Evolutionary conservation across 2,329 filamentous ascomycete genomes (phyloP).

Genomic region (Chaetoscypha palmicola): DNA sequence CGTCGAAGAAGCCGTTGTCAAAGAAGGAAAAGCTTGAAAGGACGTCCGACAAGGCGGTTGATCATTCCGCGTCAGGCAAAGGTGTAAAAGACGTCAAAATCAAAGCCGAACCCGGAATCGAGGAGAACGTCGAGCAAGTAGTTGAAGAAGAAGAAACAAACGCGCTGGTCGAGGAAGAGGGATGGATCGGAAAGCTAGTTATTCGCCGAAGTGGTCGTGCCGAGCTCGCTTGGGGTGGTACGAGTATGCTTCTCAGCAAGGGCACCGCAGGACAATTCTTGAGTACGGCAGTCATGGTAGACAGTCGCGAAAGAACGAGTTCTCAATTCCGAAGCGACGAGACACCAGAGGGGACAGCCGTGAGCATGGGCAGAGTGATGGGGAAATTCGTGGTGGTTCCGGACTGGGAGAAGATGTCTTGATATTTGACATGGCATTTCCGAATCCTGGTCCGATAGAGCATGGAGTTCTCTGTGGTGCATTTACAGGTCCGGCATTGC

Average conservation of each 20-base stretch:
- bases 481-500: background rate
- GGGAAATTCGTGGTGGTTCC: slow-evolving; percentile 55
- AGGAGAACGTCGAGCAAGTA: slow-evolving; percentile 15
- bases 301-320: slow-evolving; percentile 37
- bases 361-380: slow-evolving; percentile 57
- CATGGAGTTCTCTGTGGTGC: background rate
- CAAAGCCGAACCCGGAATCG: slow-evolving; percentile 9
- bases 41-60: slow-evolving; percentile 29
- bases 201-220: slow-evolving; percentile 56
- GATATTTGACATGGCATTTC: background rate
- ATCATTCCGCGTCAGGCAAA: slow-evolving; percentile 14
- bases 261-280: slow-evolving; percentile 50
- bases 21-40: slow-evolving; percentile 8
- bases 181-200: slow-evolving; percentile 53
- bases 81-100: slow-evolving; percentile 20
- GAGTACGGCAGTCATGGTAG: slow-evolving; percentile 52
- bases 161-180: slow-evolving; percentile 38
- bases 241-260: slow-evolving; percentile 43
- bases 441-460: background rate
- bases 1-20: slow-evolving; percentile 14
- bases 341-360: slow-evolving; percentile 41
- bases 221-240: slow-evolving; percentile 57
- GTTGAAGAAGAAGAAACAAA: slow-evolving; percentile 12
- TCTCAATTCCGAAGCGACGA: slow-evolving; percentile 14
- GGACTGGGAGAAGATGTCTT: slow-evolving; percentile 43